Evolutionary conservation across 306 rosid species (phyloP).

Genomic region (Spatholobus suberectus): DNA sequence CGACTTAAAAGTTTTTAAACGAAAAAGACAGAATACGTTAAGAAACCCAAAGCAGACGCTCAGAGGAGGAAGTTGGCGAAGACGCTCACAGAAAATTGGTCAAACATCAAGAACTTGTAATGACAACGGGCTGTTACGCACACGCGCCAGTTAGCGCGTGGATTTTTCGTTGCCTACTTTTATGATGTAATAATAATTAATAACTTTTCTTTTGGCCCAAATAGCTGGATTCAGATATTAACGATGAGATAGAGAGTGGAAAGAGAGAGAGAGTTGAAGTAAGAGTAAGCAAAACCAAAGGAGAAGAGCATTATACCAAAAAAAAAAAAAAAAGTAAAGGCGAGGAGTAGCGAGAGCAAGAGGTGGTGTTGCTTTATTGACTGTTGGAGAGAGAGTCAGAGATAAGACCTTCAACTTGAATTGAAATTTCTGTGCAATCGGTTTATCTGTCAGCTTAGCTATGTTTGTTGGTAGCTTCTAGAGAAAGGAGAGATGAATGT

Average conservation of each 20-base stretch:
- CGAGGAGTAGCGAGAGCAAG: not conserved
- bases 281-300: constrained; percentile 36
- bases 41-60: not conserved
- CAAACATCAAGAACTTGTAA: not conserved
- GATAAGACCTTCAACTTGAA: constrained; percentile 25
- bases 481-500: constrained; percentile 29
- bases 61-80: accelerated
- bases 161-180: not conserved
- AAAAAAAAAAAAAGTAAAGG: not conserved
- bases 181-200: constrained; percentile 7
- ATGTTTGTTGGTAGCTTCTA: not conserved
- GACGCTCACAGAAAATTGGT: constrained; percentile 33
- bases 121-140: not conserved
- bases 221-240: constrained; percentile 48
- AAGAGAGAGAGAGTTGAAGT: constrained; percentile 2
- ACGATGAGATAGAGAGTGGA: constrained; percentile 31
- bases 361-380: constrained; percentile 37
- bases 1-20: constrained; percentile 26
- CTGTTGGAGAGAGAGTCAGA: constrained; percentile 36
- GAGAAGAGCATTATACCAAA: not conserved
- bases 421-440: constrained; percentile 32
- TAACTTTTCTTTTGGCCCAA: constrained; percentile 34
- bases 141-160: constrained; percentile 31
- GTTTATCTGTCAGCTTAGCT: constrained; percentile 45
- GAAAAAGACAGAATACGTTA: not conserved